phyloP scores from a whole-genome alignment of 805 yeast genomes.

The Ogataea corticis region DNA sequence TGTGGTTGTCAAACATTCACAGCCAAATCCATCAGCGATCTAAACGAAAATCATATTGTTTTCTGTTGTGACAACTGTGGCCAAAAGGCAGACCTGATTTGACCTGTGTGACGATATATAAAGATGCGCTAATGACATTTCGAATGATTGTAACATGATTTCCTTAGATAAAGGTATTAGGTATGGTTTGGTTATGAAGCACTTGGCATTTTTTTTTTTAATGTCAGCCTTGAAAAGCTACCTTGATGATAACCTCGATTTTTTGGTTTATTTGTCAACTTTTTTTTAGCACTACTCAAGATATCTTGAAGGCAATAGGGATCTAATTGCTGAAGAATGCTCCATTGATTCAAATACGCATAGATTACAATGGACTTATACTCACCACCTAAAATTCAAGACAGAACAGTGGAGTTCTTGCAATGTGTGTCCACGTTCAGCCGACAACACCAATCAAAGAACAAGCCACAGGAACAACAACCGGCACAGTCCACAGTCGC shows the following conservation, averaged over 20 bases:
- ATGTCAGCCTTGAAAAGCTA: background rate
- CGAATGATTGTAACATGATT: background rate
- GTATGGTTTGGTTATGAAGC: no score
- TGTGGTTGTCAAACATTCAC: constrained; percentile 28
- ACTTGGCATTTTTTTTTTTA: background rate
- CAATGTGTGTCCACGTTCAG: constrained; percentile 82
- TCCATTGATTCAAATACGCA: background rate
- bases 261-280: constrained; percentile 3
- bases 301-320: background rate
- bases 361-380: constrained; percentile 24
- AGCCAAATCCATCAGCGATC: constrained; percentile 23
- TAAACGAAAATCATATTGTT: constrained; percentile 17
- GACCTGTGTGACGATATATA: background rate
- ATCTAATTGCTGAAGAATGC: no score
- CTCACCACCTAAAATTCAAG: constrained; percentile 51
- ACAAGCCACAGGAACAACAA: constrained; percentile 25
- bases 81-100: constrained; percentile 13
- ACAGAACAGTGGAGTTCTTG: constrained; percentile 90
- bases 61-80: constrained; percentile 34
- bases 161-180: no score
- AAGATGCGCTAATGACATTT: background rate
- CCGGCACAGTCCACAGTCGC: constrained; percentile 25
- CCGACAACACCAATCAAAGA: constrained; percentile 43
- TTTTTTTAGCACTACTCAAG: background rate
- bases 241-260: background rate